Conservation (phyloP, 352 stramenopile species). For the Phytophthora vignae region DNA sequence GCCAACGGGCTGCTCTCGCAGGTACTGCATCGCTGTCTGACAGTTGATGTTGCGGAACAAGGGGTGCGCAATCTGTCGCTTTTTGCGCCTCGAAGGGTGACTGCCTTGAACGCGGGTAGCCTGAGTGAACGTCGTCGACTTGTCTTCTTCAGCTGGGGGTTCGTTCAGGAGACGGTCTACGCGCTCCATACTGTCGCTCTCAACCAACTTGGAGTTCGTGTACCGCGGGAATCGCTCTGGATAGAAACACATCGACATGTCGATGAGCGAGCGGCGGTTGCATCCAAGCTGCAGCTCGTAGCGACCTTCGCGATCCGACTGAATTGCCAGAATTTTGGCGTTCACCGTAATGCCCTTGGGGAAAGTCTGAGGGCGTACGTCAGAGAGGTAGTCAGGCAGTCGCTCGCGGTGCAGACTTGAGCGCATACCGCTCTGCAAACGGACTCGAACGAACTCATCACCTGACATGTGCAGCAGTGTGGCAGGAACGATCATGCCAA, state of each 20-base stretch:
- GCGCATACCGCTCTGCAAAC: slow-evolving; percentile 86
- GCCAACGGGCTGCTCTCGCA: slow-evolving; percentile 80
- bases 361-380: slow-evolving; percentile 68
- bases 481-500: slow-evolving; percentile 89
- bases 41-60: slow-evolving; percentile 91
- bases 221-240: slow-evolving; percentile 63
- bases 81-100: slow-evolving; percentile 78
- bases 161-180: slow-evolving; percentile 84
- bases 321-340: slow-evolving; percentile 78
- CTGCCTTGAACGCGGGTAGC: slow-evolving; percentile 36
- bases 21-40: slow-evolving; percentile 79
- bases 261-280: slow-evolving; percentile 74
- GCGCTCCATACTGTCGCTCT: slow-evolving; percentile 72
- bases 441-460: slow-evolving; percentile 86
- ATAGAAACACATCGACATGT: slow-evolving; percentile 81
- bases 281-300: slow-evolving; percentile 84
- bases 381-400: slow-evolving; percentile 82
- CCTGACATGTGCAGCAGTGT: slow-evolving; percentile 87
- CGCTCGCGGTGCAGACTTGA: slow-evolving; percentile 79
- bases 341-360: slow-evolving; percentile 90
- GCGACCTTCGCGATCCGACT: slow-evolving; percentile 76
- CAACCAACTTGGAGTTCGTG: slow-evolving; percentile 61
- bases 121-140: slow-evolving; percentile 48
- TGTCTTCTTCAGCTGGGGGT: slow-evolving; percentile 79
- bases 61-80: slow-evolving; percentile 86